phyloP scores from a whole-genome alignment of 2,329 filamentous ascomycete species.

The Epichloe coenophiala region DNA sequence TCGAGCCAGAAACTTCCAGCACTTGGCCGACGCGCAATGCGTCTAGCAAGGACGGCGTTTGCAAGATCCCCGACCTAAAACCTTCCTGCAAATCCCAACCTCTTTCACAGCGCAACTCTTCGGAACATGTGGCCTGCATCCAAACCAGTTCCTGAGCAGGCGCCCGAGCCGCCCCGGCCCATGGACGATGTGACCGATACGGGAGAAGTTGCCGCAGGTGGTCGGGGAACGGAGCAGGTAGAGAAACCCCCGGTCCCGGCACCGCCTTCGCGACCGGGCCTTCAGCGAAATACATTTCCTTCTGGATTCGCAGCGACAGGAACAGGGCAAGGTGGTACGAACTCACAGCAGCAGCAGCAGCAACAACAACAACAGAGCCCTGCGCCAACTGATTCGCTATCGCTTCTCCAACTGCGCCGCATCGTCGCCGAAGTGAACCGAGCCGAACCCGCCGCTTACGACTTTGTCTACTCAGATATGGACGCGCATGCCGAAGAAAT shows the following conservation, averaged over 20 bases:
- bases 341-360: constrained; percentile 10
- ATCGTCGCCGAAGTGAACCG: constrained; percentile 63
- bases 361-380: constrained; percentile 10
- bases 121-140: constrained; percentile 25
- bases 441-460: constrained; percentile 60
- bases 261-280: constrained; percentile 9
- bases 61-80: neutral
- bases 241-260: constrained; percentile 17
- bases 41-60: constrained; percentile 2
- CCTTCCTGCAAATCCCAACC: neutral
- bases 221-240: constrained; percentile 21
- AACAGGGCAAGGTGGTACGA: constrained; percentile 3
- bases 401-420: constrained; percentile 57
- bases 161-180: constrained; percentile 7
- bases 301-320: constrained; percentile 8
- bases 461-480: constrained; percentile 67
- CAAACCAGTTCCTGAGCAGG: neutral
- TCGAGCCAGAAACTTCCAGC: neutral
- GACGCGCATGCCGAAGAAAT: constrained; percentile 73
- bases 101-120: neutral
- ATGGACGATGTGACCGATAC: constrained; percentile 29
- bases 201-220: constrained; percentile 19
- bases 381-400: constrained; percentile 53
- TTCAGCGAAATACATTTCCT: constrained; percentile 14
- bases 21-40: constrained; percentile 8